These are phyloP conservation scores for Chlamydomonas sphaeroides DNA, from an alignment of 139 green algal species.

Conservation along the genomic window DNA sequence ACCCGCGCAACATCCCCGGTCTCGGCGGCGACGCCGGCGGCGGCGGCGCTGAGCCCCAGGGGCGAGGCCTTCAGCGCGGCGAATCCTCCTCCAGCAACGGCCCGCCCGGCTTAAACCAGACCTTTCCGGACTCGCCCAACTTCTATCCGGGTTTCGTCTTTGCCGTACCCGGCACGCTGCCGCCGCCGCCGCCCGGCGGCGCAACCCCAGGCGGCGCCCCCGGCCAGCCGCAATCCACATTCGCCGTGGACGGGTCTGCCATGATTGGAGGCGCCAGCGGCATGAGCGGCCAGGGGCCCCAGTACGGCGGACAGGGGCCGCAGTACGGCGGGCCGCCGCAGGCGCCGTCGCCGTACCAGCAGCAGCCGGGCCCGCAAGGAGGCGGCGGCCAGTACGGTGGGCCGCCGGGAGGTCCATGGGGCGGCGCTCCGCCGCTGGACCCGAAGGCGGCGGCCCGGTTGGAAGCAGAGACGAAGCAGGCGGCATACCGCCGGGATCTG, in stretches of 20 bases:
- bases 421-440: not conserved
- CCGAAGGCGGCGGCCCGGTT: not conserved
- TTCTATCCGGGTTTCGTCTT: slow-evolving; percentile 55
- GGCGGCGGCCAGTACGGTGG: not conserved
- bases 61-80: no score
- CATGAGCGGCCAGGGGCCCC: no score
- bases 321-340: no score
- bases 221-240: no score
- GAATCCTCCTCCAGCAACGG: no score
- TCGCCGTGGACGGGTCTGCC: no score
- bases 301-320: not conserved
- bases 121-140: slow-evolving; percentile 52
- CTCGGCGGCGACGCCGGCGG: slow-evolving; percentile 19
- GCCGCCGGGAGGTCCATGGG: not conserved
- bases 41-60: no score
- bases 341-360: not conserved
- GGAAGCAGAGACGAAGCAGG: slow-evolving; percentile 31
- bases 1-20: slow-evolving; percentile 40
- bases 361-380: not conserved
- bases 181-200: not conserved
- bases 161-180: slow-evolving; percentile 32
- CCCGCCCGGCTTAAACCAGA: slow-evolving; percentile 18
- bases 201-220: no score
- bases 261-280: no score
- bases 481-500: slow-evolving; percentile 50